Evolutionary conservation across 1,284 basidiomycete genomes (phyloP).

Genomic region (Pseudozyma pruni): DNA sequence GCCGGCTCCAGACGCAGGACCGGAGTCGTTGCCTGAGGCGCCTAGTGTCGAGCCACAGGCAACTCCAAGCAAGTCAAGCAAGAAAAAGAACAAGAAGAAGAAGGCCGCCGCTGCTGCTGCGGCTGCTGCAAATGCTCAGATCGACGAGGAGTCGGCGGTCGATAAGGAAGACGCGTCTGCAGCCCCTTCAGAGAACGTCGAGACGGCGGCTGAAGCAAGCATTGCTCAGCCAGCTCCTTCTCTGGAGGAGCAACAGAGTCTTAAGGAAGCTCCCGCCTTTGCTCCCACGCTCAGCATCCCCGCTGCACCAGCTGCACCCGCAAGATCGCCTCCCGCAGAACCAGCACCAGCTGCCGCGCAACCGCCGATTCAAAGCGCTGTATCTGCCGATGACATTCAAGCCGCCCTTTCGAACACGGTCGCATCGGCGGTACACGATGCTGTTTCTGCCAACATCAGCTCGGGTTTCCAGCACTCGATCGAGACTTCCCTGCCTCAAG

Average conservation of each 20-base stretch:
- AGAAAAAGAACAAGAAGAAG: conserved; percentile 37
- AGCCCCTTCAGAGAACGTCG: not conserved
- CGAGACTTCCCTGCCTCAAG: conserved; percentile 19
- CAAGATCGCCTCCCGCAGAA: not conserved
- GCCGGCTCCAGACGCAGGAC: not conserved
- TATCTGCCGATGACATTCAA: conserved; percentile 6
- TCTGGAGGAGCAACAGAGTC: not conserved
- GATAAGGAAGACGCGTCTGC: not conserved
- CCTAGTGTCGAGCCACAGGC: not conserved
- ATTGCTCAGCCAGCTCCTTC: not conserved
- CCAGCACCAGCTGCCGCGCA: not conserved
- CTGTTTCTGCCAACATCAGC: conserved; percentile 15
- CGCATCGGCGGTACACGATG: conserved; percentile 15
- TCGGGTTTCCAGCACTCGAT: conserved; percentile 20
- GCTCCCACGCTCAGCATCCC: not conserved
- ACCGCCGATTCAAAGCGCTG: too few relatives aligned
- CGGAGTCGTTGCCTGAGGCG: not conserved
- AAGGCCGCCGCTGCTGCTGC: conserved; percentile 1
- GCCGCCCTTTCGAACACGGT: conserved; percentile 21
- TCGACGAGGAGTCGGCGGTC: not conserved
- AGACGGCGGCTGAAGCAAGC: not conserved
- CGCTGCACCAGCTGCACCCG: not conserved
- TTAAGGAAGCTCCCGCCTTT: not conserved
- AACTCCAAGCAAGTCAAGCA: conserved; percentile 14
- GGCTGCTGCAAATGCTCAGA: too few relatives aligned